Base-by-base conservation (phyloP, 768 basidiomycete species). In the Polyporus arcularius region DNA sequence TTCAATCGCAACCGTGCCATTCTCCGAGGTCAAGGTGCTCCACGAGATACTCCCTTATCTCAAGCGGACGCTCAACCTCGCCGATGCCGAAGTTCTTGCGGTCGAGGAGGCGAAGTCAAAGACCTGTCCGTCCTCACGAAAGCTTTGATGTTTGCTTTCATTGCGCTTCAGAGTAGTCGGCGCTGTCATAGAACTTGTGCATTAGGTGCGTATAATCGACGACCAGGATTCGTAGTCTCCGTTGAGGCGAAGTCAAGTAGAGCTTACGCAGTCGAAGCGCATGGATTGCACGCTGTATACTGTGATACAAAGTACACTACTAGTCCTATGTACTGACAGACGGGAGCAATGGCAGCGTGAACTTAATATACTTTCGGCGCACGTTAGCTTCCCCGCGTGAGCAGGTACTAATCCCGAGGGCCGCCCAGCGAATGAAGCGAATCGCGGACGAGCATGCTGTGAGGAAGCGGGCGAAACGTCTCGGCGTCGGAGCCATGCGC, bases 1-100 rank as follows among this genome's bases (percentile, higher is more conserved):
- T 94, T 98, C 81, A 83, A 90, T 62, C 86, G 96, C 6, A 81
- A 26, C 85, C 2, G 74, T 96, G 65, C 85, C 86, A 1, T 98
- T 96, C 82, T 88, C 88, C 0, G 96, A 98, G 74, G 76, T 79
- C 45, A 82, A 85, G 8, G 87, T 93, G 28, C 74, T 98, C 67
- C 68, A 70, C 5, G 85, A 90, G 64, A 80, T 94, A 47, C 67
- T 87, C 67, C 86, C 92, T 1, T 96, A 96, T 75, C 75, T 98
- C 71, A 90, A 87, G 76, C 88, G 87, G 60, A 83, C 89, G 3
- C 71, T 96, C 70, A 82, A 78, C 60, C 75, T 94, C 62, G 81
- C 80, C 0, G 86, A 91, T 57, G 91, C 85, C 2, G 87, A 90
- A 64, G 81, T 94, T 11, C 69, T 87, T 58, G 80, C 85, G 3